Base-by-base conservation (phyloP, 768 basidiomycete species). In the Boletus barrowsii region DNA sequence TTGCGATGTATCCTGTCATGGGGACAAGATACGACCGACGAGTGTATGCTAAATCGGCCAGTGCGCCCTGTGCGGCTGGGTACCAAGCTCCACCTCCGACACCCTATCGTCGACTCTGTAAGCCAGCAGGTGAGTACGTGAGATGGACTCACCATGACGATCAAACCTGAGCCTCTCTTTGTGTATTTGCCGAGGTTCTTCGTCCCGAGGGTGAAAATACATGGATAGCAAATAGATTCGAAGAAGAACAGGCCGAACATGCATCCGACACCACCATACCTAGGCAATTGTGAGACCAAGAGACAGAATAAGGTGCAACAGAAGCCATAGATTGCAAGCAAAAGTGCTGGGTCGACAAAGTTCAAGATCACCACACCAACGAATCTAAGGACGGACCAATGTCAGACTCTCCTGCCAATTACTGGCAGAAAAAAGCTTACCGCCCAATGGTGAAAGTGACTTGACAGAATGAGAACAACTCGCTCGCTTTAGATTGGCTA, bases 151-250 rank as follows among this genome's bases (percentile, higher is more conserved):
- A 68, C 82, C 84, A 85, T 84, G 35, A 84, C 84, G 54, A 86
- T 82, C 54, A 85, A 68, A 51, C 83, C 81, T 14, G 84, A 85
- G 5, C 84, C 84, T 49, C 69, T 70, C 66, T 84, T 86, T 6
- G 83, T 83, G 62, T 84, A 74, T 39, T 73, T 72, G 29, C 84
- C 84, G 33, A 86, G 69, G 61, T 83, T 81, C 72, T 84, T 83
- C 47, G 84, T 86, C 9, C 76, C 83, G 36, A 86, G 73, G 3
- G 83, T 86, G 71, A 85, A 86, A 54, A 86, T 83, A 56, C 80
- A 81, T 72, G 84, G 83, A 58, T 85, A 86, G 61, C 86, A 88
- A 55, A 88, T 87, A 30, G 84, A 86, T 69, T 88, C 87, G 65
- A 87, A 86, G 76, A 84, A 86, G 76, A 87, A 87, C 51, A 88